These are phyloP conservation scores for Suhomyces choctaworum DNA, from an alignment of 1,139 yeast genomes.

Conservation along the genomic window DNA sequence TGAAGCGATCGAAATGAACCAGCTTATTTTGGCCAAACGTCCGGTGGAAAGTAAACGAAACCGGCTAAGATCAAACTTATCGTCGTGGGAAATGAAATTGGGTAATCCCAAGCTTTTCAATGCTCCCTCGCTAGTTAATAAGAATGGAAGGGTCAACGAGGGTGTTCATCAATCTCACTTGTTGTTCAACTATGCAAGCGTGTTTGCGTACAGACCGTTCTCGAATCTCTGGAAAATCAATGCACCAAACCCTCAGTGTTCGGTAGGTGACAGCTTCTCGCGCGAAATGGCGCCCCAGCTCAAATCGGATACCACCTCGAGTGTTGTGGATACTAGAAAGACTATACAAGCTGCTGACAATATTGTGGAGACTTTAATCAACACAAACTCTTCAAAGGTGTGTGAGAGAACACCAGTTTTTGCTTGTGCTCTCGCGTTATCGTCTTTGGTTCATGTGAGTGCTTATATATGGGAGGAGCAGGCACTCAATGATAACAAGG, in stretches of 20 bases:
- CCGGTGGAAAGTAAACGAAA: slow-evolving; percentile 35
- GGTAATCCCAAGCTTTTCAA: slow-evolving; percentile 44
- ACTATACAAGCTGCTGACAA: slow-evolving; percentile 53
- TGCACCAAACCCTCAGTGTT: slow-evolving; percentile 41
- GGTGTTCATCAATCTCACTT: slow-evolving; percentile 52
- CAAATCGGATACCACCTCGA: slow-evolving; percentile 31
- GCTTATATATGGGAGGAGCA: slow-evolving; percentile 50
- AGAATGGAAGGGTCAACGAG: slow-evolving; percentile 46
- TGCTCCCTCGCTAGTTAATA: slow-evolving; percentile 41
- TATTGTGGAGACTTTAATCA: slow-evolving; percentile 45
- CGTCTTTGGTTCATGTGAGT: slow-evolving; percentile 49
- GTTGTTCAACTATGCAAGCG: slow-evolving; percentile 48
- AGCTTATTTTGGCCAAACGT: slow-evolving; percentile 38
- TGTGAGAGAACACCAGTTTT: slow-evolving; percentile 47
- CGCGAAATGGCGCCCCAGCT: slow-evolving; percentile 12
- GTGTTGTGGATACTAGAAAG: slow-evolving; percentile 50
- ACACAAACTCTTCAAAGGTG: slow-evolving; percentile 44
- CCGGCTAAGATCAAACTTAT: slow-evolving; percentile 42
- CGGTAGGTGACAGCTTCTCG: slow-evolving; percentile 19
- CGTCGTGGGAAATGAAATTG: slow-evolving; percentile 49
- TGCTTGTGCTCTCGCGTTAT: slow-evolving; percentile 53
- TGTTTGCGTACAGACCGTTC: slow-evolving; percentile 52
- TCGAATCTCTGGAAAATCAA: slow-evolving; percentile 52
- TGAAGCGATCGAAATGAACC: slow-evolving; percentile 47
- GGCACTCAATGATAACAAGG: slow-evolving; percentile 8